These are phyloP conservation scores for Linderniella brevidens DNA, from an alignment of 257 asterid genomes.

Conservation along the genomic window DNA sequence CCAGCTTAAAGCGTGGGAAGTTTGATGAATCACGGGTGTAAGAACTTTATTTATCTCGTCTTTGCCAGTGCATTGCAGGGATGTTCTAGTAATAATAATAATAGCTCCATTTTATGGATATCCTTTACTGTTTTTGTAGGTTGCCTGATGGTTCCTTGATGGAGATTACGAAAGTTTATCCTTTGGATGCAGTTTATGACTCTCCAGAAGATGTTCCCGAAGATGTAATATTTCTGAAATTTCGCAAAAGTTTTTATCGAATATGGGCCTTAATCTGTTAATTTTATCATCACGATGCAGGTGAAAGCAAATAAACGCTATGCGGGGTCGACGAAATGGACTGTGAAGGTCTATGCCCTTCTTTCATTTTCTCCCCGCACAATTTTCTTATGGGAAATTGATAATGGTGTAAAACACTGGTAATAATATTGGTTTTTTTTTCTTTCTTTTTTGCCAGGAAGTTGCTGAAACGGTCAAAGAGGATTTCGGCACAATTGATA, in stretches of 20 bases:
- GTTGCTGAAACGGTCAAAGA: slow-evolving; percentile 82
- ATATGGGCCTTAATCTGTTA: background rate
- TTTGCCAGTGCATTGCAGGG: too few relatives aligned
- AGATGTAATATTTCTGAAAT: slow-evolving; percentile 38
- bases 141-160: slow-evolving; percentile 94
- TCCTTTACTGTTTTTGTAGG: slow-evolving; percentile 20
- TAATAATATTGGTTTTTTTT: background rate
- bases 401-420: background rate
- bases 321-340: slow-evolving; percentile 82
- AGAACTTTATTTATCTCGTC: slow-evolving; percentile 10
- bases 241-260: background rate
- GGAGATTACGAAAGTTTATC: slow-evolving; percentile 86
- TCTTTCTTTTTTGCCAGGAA: slow-evolving; percentile 31
- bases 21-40: slow-evolving; percentile 87
- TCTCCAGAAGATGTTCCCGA: slow-evolving; percentile 91
- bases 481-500: slow-evolving; percentile 92
- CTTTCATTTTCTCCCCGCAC: background rate
- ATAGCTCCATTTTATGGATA: slow-evolving; percentile 7
- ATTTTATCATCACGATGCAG: slow-evolving; percentile 25
- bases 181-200: slow-evolving; percentile 88
- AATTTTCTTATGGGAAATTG: background rate
- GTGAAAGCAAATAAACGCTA: slow-evolving; percentile 79
- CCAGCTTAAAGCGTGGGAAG: slow-evolving; percentile 83
- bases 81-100: background rate
- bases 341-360: slow-evolving; percentile 55